A percentile compares a stretch with the other conserved stretches of the same genome.
phyloP scores from a whole-genome alignment of 2,329 filamentous ascomycete species.

The Cordyceps tenuipes region DNA sequence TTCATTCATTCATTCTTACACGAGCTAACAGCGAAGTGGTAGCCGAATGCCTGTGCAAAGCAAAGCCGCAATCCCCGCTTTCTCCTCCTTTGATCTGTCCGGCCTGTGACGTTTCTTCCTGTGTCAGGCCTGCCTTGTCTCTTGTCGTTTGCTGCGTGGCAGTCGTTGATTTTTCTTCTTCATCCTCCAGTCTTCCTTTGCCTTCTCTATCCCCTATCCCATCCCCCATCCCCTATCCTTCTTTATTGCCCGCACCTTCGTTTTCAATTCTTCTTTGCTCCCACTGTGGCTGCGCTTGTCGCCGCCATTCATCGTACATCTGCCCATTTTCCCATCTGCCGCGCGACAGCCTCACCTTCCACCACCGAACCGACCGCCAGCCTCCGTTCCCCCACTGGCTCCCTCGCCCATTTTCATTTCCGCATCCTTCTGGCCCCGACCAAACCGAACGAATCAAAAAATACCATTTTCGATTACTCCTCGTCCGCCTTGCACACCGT shows the following conservation, averaged over 20 bases:
- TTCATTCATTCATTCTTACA: neutral
- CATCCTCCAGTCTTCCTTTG: neutral
- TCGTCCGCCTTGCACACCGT: neutral
- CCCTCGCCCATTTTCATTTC: neutral
- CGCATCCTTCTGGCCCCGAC: neutral
- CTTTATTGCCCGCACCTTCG: no score
- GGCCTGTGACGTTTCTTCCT: slow-evolving; percentile 7
- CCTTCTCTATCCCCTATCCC: neutral
- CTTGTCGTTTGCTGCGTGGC: no score
- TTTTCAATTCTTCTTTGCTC: neutral
- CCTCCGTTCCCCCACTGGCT: neutral
- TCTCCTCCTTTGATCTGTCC: slow-evolving; percentile 10
- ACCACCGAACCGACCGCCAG: neutral
- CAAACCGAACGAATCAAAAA: neutral
- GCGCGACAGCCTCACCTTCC: neutral
- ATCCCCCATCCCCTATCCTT: no score
- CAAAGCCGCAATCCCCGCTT: slow-evolving; percentile 7
- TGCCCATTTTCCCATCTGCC: neutral
- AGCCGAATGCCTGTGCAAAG: neutral
- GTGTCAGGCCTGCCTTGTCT: neutral
- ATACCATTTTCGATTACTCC: neutral
- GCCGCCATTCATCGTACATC: neutral
- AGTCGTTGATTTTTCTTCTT: neutral
- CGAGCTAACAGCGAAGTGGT: neutral
- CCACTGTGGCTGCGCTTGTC: neutral